A percentile compares a stretch with the other conserved stretches of the same genome.
Conservation (phyloP, 129 eudicot species). For the Centaurea solstitialis region DNA sequence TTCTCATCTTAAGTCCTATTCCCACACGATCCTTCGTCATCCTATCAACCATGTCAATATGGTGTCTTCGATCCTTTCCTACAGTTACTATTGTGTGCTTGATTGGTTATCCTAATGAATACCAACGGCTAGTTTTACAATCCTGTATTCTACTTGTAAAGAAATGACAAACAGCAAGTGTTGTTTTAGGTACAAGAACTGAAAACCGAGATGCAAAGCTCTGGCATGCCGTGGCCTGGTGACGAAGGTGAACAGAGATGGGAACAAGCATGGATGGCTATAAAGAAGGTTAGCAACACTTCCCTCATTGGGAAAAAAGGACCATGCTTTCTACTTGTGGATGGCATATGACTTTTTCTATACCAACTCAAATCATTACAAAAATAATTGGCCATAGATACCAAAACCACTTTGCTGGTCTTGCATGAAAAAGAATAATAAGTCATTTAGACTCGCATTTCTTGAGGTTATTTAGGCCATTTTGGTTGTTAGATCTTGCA, state of each 20-base stretch:
- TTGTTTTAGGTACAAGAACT: conserved; percentile 76
- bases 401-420: no score
- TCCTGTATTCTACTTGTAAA: neutral
- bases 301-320: neutral
- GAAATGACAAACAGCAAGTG: conserved; percentile 16
- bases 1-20: no score
- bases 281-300: conserved; percentile 70
- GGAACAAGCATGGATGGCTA: conserved; percentile 98
- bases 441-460: no score
- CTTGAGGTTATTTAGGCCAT: neutral
- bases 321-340: neutral
- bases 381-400: neutral
- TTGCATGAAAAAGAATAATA: no score
- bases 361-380: neutral
- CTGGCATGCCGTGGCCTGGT: conserved; percentile 99
- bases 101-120: neutral
- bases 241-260: conserved; percentile 89
- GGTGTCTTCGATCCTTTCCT: neutral
- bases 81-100: neutral
- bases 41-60: neutral
- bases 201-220: conserved; percentile 67
- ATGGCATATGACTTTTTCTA: neutral
- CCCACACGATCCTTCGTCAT: neutral
- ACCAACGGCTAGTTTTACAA: neutral
- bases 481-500: neutral